Percentiles rank a stretch among this genome's conserved stretches.
Evolutionary conservation across 1,284 basidiomycete species (phyloP).

Genomic region (Sanghuangporus sanghuang): DNA sequence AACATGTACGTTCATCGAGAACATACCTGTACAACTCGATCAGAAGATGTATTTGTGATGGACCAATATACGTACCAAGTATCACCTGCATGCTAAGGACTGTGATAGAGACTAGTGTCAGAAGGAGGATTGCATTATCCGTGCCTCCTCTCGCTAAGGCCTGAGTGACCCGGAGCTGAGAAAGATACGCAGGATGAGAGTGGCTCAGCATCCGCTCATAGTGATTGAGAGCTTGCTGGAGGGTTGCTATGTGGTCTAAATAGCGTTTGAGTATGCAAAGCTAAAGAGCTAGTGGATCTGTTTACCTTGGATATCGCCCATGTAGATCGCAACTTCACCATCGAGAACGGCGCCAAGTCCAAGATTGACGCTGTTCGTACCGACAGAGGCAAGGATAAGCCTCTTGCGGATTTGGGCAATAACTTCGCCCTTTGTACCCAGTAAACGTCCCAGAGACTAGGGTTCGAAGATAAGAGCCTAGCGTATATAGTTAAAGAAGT

Average conservation of each 20-base stretch:
- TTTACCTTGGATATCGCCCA: constrained; percentile 88
- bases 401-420: constrained; percentile 79
- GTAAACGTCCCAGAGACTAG: constrained; percentile 62
- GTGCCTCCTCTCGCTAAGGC: constrained; percentile 56
- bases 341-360: not conserved
- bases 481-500: not conserved
- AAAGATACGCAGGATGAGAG: constrained; percentile 82
- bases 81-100: constrained; percentile 67
- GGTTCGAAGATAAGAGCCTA: not conserved
- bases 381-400: constrained; percentile 32
- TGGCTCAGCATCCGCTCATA: constrained; percentile 87
- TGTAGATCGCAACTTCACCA: constrained; percentile 78
- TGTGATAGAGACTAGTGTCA: constrained; percentile 65
- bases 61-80: constrained; percentile 44
- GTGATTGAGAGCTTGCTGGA: constrained; percentile 83
- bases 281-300: not conserved
- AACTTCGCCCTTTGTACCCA: constrained; percentile 82
- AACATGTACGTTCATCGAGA: constrained; percentile 56
- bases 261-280: constrained; percentile 1
- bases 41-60: constrained; percentile 11
- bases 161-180: constrained; percentile 66
- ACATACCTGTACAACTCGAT: constrained; percentile 44
- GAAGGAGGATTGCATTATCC: constrained; percentile 62
- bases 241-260: constrained; percentile 84
- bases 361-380: not conserved